Evolutionary conservation across 176 grass and related monocot genomes (phyloP).

Genomic region (Melocanna baccifera): DNA sequence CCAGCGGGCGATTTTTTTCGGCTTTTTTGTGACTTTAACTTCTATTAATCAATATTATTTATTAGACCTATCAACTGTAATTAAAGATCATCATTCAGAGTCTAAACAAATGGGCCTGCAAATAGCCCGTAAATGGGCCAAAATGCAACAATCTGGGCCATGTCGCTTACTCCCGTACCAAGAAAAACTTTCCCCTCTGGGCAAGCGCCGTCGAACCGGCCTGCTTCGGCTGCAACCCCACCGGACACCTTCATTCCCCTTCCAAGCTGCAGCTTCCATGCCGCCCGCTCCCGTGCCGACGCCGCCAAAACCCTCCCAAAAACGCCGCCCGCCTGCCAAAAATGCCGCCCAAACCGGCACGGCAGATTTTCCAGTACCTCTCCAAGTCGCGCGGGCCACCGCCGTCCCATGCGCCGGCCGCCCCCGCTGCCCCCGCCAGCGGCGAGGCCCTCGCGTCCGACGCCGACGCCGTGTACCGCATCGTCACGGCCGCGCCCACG

Average conservation of each 20-base stretch:
- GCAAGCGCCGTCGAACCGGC: neutral
- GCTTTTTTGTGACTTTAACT: too few relatives aligned
- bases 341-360: constrained; percentile 35
- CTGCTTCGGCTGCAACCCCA: neutral
- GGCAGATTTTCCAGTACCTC: constrained; percentile 31
- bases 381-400: neutral
- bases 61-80: too few relatives aligned
- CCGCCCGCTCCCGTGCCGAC: constrained; percentile 7
- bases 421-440: neutral
- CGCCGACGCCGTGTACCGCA: constrained; percentile 45
- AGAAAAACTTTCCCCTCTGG: too few relatives aligned
- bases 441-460: neutral
- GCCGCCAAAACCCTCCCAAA: constrained; percentile 1
- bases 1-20: too few relatives aligned
- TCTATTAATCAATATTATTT: too few relatives aligned
- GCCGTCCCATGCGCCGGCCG: neutral
- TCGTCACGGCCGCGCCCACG: constrained; percentile 56
- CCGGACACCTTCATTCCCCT: neutral
- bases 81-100: too few relatives aligned
- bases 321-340: neutral
- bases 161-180: too few relatives aligned
- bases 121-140: neutral
- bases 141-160: neutral
- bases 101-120: too few relatives aligned
- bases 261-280: neutral